Base-by-base conservation (phyloP, 805 yeast genomes). In the Blastobotrys attinorum region DNA sequence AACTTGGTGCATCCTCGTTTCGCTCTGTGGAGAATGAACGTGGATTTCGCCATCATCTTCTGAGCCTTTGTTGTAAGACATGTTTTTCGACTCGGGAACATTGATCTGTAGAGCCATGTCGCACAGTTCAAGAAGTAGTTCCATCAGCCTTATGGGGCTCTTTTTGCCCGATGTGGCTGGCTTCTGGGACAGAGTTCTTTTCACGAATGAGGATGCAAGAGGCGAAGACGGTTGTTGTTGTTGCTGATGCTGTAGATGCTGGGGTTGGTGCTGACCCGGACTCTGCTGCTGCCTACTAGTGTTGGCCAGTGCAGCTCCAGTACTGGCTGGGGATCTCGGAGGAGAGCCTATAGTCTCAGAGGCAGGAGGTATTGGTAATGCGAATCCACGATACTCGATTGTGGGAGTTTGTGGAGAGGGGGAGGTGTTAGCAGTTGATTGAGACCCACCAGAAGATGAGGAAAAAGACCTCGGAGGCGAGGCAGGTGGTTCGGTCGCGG, bases 81-180 rank as follows among this genome's bases (percentile, higher is more conserved):
- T 37, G 21, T 34, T 20, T 39, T 46, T 66, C 17, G 76, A 67
- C 50, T 79, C 85, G n/a, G 84, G 83, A 1, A 84, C 81, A 53
- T 83, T 85, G 10, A 88, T 75, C 33, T 73, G 68, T 17, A 86
- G 64, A 0, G 95, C 89, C 49, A 79, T 80, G 43, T 85, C 88
- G 55, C 89, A 79, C 41, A 83, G 69, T 16, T 82, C 86, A 3
- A 75, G 58, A 10, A 84, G 57, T 42, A 60, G 47, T 43, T 62
- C 74, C 61, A 44, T 73, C 76, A 42, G 80, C n/a, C 52, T 44
- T 51, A 66, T 65, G 39, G 69, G 75, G 20, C 66, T 70, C 29
- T 63, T 69, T 55, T 65, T 71, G 31, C 27, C 27, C 16, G 39
- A n/a, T 4, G 49, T 34, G 20, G 35, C 22, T 23, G 41, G 31